Evolutionary conservation across 306 rosid species (phyloP).

Genomic region (Rosa lucieae): DNA sequence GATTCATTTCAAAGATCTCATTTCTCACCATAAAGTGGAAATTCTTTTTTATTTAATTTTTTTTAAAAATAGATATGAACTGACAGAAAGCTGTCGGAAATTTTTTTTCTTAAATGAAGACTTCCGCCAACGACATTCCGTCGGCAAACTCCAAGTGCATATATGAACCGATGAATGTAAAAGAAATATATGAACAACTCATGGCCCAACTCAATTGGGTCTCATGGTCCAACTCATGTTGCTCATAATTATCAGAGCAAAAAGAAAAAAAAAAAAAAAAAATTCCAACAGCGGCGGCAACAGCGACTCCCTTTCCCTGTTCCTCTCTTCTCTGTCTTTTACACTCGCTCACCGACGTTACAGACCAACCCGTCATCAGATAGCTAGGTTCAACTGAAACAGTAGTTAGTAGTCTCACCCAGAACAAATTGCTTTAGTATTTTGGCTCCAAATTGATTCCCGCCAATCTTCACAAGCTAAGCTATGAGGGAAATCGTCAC

Average conservation of each 20-base stretch:
- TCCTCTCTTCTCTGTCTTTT: not conserved
- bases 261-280: not conserved
- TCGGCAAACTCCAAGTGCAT: too few relatives aligned
- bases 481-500: conserved; percentile 82
- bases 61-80: too few relatives aligned
- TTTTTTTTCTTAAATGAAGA: too few relatives aligned
- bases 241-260: not conserved
- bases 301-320: not conserved
- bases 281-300: conserved; percentile 2
- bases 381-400: not conserved
- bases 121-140: too few relatives aligned
- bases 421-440: not conserved
- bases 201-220: not conserved
- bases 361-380: not conserved
- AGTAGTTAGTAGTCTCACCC: not conserved
- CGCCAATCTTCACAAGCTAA: not conserved
- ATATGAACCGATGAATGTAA: too few relatives aligned
- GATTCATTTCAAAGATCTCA: too few relatives aligned
- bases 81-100: too few relatives aligned
- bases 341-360: not conserved
- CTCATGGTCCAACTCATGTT: too few relatives aligned
- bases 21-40: too few relatives aligned
- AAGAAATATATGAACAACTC: not conserved
- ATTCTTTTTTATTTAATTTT: too few relatives aligned
- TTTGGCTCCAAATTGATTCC: not conserved